A percentile compares a stretch with the other conserved stretches of the same genome.
Evolutionary conservation across 176 grass and related monocot genomes (phyloP).

Genomic region (Raddia distichophylla): DNA sequence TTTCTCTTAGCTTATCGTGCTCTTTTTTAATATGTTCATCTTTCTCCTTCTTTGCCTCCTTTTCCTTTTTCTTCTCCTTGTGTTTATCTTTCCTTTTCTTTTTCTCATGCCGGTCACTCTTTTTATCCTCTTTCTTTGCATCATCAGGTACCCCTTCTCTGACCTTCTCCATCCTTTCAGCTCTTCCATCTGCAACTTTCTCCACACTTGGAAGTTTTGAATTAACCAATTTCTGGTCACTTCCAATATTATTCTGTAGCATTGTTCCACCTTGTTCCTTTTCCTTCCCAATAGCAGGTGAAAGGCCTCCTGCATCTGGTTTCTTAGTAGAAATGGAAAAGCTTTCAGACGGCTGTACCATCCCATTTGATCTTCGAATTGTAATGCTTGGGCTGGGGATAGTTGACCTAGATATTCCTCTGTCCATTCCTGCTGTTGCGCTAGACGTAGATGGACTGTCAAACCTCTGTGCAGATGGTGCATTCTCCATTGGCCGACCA

Average conservation of each 20-base stretch:
- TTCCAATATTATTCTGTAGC: conserved; percentile 36
- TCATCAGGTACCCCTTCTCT: conserved; percentile 46
- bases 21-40: conserved; percentile 55
- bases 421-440: conserved; percentile 41
- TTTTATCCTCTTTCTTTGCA: conserved; percentile 56
- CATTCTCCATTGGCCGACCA: conserved; percentile 42
- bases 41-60: conserved; percentile 68
- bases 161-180: conserved; percentile 63
- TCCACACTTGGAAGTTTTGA: conserved; percentile 47
- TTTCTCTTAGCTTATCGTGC: conserved; percentile 56
- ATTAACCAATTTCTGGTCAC: conserved; percentile 49
- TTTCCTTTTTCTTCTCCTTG: conserved; percentile 74
- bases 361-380: conserved; percentile 64
- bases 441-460: conserved; percentile 45
- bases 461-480: conserved; percentile 44
- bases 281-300: conserved; percentile 54
- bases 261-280: conserved; percentile 44
- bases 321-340: conserved; percentile 49
- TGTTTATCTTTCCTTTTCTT: conserved; percentile 72
- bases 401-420: conserved; percentile 50
- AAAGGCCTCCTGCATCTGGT: conserved; percentile 23
- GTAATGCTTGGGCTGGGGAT: conserved; percentile 60
- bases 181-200: conserved; percentile 54
- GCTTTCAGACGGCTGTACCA: conserved; percentile 43
- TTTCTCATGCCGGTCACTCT: conserved; percentile 54